A percentile compares a stretch with the other conserved stretches of the same genome.
Evolutionary conservation across 176 grass and related monocot species (phyloP).

Genomic region (Aechmea fasciata): DNA sequence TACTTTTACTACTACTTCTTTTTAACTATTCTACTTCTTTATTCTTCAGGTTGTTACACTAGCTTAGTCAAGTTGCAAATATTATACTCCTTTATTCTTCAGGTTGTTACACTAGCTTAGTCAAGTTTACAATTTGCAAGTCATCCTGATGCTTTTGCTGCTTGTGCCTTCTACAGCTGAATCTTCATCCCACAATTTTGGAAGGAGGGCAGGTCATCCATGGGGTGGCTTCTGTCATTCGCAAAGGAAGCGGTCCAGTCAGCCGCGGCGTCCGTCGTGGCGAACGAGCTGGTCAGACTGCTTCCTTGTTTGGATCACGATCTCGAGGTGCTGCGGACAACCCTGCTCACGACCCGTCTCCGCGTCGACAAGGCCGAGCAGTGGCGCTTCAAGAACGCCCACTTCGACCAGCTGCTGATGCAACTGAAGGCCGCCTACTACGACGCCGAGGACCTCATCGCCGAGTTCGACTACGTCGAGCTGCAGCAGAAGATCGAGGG

Average conservation of each 20-base stretch:
- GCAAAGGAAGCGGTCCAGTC: not conserved
- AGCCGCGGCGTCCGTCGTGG: not conserved
- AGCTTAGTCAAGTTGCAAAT: not conserved
- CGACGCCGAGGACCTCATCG: slow-evolving; percentile 16
- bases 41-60: too few relatives aligned
- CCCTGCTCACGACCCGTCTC: not conserved
- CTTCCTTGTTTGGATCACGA: not conserved
- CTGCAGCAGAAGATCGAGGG: not conserved
- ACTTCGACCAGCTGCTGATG: slow-evolving; percentile 1
- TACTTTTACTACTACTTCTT: too few relatives aligned
- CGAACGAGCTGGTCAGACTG: slow-evolving; percentile 1
- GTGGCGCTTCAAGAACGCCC: not conserved
- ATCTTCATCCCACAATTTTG: not conserved
- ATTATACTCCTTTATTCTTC: too few relatives aligned
- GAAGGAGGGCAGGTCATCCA: not conserved
- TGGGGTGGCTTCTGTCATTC: too few relatives aligned
- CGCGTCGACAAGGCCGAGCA: slow-evolving; percentile 9
- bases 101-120: not conserved
- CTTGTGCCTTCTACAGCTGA: not conserved
- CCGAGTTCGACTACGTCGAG: slow-evolving; percentile 6
- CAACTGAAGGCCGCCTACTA: slow-evolving; percentile 3
- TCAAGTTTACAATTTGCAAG: not conserved
- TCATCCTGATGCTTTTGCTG: not conserved
- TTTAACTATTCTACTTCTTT: too few relatives aligned
- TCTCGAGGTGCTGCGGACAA: not conserved